A percentile compares a stretch with the other conserved stretches of the same genome.
Conservation (phyloP, 2,329 filamentous ascomycete genomes). For the Tolypocladium ovalisporum region DNA sequence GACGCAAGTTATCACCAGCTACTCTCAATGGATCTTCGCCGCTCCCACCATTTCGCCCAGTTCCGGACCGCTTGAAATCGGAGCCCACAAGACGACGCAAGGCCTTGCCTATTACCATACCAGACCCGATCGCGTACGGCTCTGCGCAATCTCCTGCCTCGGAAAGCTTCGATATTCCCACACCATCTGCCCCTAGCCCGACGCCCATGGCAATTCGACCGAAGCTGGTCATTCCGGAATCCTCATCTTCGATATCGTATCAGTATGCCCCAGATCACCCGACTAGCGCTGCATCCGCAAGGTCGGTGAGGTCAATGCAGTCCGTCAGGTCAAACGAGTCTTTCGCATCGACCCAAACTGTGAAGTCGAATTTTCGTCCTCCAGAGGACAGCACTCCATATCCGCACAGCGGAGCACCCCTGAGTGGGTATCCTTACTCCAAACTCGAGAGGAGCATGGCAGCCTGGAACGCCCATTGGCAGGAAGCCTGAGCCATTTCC, state of each 20-base stretch:
- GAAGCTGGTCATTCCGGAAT: conserved; percentile 15
- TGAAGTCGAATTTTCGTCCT: conserved; percentile 14
- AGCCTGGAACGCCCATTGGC: conserved; percentile 9
- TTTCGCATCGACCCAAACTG: conserved; percentile 10
- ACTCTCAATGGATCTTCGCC: not conserved
- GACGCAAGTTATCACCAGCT: not conserved
- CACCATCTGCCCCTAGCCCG: conserved; percentile 22
- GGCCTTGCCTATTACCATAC: not conserved
- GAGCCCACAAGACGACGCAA: not conserved
- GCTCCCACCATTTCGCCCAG: not conserved
- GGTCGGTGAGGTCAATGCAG: conserved; percentile 9
- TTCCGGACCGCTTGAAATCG: not conserved
- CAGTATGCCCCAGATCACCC: conserved; percentile 1
- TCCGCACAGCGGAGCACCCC: conserved; percentile 10
- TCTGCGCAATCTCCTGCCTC: not conserved
- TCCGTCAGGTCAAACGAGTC: conserved; percentile 12
- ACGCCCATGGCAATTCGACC: conserved; percentile 19
- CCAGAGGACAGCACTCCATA: conserved; percentile 20
- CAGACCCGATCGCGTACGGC: not conserved
- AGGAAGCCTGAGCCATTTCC: conserved; percentile 11
- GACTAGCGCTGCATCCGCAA: conserved; percentile 9
- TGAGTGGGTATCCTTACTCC: conserved; percentile 11
- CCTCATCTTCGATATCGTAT: conserved; percentile 5
- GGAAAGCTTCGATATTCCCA: conserved; percentile 10
- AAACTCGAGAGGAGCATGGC: conserved; percentile 3